These are phyloP conservation scores for Aquilaria yunnanensis DNA, from an alignment of 345 rosid species.

Conservation along the genomic window DNA sequence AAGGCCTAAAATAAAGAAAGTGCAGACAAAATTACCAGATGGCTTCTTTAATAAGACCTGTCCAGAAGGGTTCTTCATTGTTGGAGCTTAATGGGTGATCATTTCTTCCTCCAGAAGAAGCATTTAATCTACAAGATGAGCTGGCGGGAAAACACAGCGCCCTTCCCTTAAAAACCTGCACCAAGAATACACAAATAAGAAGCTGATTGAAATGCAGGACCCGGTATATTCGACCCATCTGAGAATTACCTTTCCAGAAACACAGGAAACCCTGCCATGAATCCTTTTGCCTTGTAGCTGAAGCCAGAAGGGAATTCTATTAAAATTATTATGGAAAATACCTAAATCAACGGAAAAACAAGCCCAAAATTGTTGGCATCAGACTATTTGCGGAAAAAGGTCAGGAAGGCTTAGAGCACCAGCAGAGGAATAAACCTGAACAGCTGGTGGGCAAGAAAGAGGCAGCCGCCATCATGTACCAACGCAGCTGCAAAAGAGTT, in stretches of 20 bases:
- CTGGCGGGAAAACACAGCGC: slow-evolving; percentile 3
- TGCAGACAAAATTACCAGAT: slow-evolving; percentile 30
- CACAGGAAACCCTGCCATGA: background rate
- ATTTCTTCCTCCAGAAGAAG: slow-evolving; percentile 18
- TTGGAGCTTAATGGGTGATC: slow-evolving; percentile 21
- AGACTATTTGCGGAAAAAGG: background rate
- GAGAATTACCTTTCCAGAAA: slow-evolving; percentile 13
- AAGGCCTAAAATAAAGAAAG: background rate
- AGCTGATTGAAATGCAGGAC: background rate
- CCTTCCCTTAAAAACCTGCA: slow-evolving; percentile 16
- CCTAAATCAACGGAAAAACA: slow-evolving; percentile 11
- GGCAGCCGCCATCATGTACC: slow-evolving; percentile 10
- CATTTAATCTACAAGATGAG: slow-evolving; percentile 4
- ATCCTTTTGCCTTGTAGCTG: slow-evolving; percentile 12
- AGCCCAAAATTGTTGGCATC: background rate
- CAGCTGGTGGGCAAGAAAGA: slow-evolving; percentile 16
- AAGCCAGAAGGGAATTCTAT: slow-evolving; percentile 12
- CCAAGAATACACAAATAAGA: slow-evolving; percentile 3
- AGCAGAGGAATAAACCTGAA: slow-evolving; percentile 22
- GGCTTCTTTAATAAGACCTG: slow-evolving; percentile 33
- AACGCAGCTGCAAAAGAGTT: too few species aligned
- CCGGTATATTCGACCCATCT: background rate
- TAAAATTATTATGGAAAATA: slow-evolving; percentile 13
- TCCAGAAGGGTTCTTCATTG: slow-evolving; percentile 41
- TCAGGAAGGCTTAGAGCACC: background rate